Conservation (phyloP, 768 basidiomycete species). For the Rhodotorula kratochvilovae region DNA sequence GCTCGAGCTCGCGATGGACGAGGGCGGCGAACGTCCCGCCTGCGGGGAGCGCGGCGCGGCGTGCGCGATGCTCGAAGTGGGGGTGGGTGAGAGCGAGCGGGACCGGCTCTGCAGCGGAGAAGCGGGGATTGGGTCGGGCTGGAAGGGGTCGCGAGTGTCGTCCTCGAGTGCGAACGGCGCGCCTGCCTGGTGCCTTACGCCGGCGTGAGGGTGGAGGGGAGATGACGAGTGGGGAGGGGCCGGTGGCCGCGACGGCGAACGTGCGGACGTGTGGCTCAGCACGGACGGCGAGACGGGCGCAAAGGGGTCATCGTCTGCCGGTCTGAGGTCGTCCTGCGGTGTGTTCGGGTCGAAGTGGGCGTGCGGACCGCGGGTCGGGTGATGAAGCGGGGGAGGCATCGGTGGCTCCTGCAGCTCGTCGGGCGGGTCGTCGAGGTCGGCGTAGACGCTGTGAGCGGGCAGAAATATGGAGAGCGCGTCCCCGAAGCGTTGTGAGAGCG, state of each 20-base stretch:
- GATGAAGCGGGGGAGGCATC: neutral
- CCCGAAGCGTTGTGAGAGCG: neutral
- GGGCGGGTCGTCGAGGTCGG: slow-evolving; percentile 9
- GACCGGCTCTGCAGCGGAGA: neutral
- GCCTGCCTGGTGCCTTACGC: neutral
- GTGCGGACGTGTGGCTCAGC: neutral
- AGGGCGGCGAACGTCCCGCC: neutral
- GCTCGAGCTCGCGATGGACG: neutral
- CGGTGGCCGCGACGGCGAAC: no score
- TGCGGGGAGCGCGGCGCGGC: neutral
- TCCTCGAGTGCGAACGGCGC: neutral
- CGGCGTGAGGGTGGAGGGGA: neutral
- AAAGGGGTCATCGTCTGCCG: slow-evolving; percentile 9
- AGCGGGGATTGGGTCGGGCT: neutral
- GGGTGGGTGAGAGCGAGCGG: neutral
- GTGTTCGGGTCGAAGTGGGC: neutral
- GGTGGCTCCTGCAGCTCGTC: neutral
- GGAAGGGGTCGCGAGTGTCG: neutral
- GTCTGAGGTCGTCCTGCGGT: neutral
- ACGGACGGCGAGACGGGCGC: neutral
- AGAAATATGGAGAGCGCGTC: slow-evolving; percentile 20
- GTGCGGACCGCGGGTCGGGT: neutral
- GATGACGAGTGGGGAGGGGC: neutral
- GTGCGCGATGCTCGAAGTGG: neutral
- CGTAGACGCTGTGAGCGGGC: slow-evolving; percentile 14